Conservation (phyloP, 1,284 basidiomycete genomes). For the Fistulina hepatica region DNA sequence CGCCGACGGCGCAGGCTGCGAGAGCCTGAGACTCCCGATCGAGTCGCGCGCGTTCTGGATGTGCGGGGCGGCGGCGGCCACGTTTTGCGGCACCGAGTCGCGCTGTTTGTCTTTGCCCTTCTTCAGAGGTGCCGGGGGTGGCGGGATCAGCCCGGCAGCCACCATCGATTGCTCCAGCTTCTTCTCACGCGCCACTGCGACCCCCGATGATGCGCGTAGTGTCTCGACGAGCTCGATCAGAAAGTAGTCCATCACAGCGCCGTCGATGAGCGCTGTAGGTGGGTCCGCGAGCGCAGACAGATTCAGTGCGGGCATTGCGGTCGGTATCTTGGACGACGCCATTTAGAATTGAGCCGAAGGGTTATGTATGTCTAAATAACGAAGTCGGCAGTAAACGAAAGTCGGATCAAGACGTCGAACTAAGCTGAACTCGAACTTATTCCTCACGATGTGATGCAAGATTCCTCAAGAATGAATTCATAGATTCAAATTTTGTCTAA, state of each 20-base stretch:
- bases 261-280: slow-evolving; percentile 53
- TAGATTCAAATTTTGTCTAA: too few species aligned
- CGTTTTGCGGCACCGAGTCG: too few species aligned
- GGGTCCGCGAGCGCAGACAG: slow-evolving; percentile 51
- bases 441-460: too few species aligned
- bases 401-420: too few species aligned
- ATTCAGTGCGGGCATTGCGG: slow-evolving; percentile 24
- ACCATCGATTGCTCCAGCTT: slow-evolving; percentile 66
- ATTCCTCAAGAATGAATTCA: too few species aligned
- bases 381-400: too few species aligned
- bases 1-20: slow-evolving; percentile 18
- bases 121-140: slow-evolving; percentile 29
- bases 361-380: too few species aligned
- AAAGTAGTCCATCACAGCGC: slow-evolving; percentile 73
- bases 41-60: slow-evolving; percentile 35
- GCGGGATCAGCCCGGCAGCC: slow-evolving; percentile 55
- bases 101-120: slow-evolving; percentile 31
- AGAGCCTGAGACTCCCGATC: slow-evolving; percentile 31
- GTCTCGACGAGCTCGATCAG: slow-evolving; percentile 71
- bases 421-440: too few species aligned
- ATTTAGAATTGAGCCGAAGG: too few species aligned
- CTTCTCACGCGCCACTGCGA: slow-evolving; percentile 54
- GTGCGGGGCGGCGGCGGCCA: slow-evolving; percentile 22
- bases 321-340: slow-evolving; percentile 23
- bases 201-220: slow-evolving; percentile 57